Percentiles rank a stretch among this genome's conserved stretches.
These are phyloP conservation scores for Blastomyces gilchristii DNA, from an alignment of 2,329 filamentous ascomycete species.

Conservation along the genomic window DNA sequence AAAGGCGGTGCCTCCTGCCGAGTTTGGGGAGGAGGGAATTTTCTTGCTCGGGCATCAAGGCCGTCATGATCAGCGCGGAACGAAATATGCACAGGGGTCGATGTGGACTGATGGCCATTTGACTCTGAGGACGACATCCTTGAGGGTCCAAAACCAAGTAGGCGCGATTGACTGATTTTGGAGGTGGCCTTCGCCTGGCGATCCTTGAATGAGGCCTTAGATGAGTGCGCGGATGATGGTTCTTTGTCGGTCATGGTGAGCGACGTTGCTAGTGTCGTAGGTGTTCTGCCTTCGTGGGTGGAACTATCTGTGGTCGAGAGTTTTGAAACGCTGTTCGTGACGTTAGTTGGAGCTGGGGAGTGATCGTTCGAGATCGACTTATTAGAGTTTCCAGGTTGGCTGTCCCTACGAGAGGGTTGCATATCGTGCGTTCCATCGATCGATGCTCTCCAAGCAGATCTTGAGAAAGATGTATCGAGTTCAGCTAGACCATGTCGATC, in stretches of 20 bases:
- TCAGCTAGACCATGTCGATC: constrained; percentile 25
- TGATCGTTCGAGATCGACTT: constrained; percentile 24
- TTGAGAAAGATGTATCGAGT: constrained; percentile 20
- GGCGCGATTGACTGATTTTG: constrained; percentile 36
- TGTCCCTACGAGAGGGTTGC: constrained; percentile 25
- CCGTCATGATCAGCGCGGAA: constrained; percentile 15
- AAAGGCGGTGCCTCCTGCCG: constrained; percentile 49
- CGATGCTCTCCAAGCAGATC: constrained; percentile 16
- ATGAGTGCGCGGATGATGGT: constrained; percentile 19
- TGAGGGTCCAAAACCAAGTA: constrained; percentile 36
- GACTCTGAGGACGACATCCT: constrained; percentile 35
- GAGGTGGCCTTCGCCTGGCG: constrained; percentile 27
- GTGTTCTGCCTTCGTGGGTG: constrained; percentile 23
- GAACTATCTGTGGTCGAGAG: constrained; percentile 21
- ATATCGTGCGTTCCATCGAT: constrained; percentile 22
- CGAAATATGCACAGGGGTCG: constrained; percentile 24
- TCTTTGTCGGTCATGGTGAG: constrained; percentile 26
- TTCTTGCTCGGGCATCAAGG: constrained; percentile 13
- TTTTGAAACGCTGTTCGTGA: constrained; percentile 24
- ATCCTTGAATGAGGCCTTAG: constrained; percentile 21
- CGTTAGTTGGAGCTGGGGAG: constrained; percentile 20
- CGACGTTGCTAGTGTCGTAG: constrained; percentile 22
- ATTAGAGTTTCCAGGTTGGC: constrained; percentile 23
- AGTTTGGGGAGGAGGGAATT: constrained; percentile 16
- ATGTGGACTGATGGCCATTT: constrained; percentile 35